Base-by-base conservation (phyloP, 805 yeast species). In the Blastobotrys chiropterorum region DNA sequence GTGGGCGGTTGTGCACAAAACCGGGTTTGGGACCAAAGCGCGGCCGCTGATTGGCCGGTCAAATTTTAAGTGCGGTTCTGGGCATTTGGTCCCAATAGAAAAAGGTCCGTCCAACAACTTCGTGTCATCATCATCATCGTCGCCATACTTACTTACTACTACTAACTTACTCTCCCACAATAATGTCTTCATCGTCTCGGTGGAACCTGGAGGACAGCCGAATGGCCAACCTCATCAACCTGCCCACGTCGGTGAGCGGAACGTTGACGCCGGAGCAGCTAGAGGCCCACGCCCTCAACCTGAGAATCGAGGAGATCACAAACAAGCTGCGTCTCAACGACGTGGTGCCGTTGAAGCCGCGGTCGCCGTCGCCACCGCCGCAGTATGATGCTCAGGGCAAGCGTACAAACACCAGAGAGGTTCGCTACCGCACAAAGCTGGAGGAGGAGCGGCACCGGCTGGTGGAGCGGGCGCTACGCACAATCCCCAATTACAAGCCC, bases 311-410 rank as follows among this genome's bases (percentile, higher is more conserved):
- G 54, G 98, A 92, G 64, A 82, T 92, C 51, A 77, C 90, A 0
- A 74, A 77, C 34, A 72, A 79, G 53, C 67, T 92, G 41, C 67
- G 76, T 14, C 67, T 77, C n/a, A 70, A 78, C 49, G 77, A 76
- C 38, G 69, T 78, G 14, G 71, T 78, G 8, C 64, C 68, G 0
- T 84, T 84, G 0, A 49, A 74, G 70, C 57, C 60, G 61, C 54
- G 74, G 38, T 87, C 95, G 1, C 89, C 90, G 0, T 87, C 96
- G 1, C 98, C 98, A 0, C 90, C 97, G 1, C 99, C 99, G 0
- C 80, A 79, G 52, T 94, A 94, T 67, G 98, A 94, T 68, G 67
- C 75, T 30, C 68, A 72, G 19, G 99, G 99, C 44, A 83, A 81
- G 64, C 82, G 98, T 62, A 81, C 80, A 7, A 94, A 94, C 65